Evolutionary conservation across 768 basidiomycete species (phyloP).

Genomic region (Tricholoma hemisulphureum): DNA sequence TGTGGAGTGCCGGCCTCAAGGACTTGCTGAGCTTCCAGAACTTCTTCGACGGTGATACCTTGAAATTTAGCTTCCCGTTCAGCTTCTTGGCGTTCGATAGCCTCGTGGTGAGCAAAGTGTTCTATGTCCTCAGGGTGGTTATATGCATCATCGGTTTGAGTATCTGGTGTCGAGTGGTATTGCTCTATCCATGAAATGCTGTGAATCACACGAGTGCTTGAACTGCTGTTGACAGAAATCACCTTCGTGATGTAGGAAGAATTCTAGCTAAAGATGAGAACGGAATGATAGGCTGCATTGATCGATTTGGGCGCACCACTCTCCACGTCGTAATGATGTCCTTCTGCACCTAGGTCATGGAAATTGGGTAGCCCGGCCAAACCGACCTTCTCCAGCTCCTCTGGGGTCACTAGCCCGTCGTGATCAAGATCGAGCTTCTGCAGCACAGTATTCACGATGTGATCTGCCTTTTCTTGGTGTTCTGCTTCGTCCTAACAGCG

Average conservation of each 20-base stretch:
- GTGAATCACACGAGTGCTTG: not conserved
- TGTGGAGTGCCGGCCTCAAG: constrained; percentile 21
- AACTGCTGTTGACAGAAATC: not conserved
- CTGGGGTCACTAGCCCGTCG: constrained; percentile 66
- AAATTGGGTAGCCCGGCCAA: constrained; percentile 80
- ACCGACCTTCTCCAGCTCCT: constrained; percentile 73
- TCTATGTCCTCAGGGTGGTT: constrained; percentile 90
- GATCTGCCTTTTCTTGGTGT: constrained; percentile 78
- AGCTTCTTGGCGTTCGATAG: constrained; percentile 81
- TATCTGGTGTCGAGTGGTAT: constrained; percentile 95
- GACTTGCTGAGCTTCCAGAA: not conserved
- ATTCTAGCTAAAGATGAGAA: constrained; percentile 48
- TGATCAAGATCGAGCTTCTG: constrained; percentile 66
- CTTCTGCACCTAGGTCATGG: constrained; percentile 80
- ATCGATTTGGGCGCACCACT: constrained; percentile 57
- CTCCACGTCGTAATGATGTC: constrained; percentile 91
- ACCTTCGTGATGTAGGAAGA: constrained; percentile 98
- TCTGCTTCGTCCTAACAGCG: constrained; percentile 66
- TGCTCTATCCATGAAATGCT: constrained; percentile 50
- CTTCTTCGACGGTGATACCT: constrained; percentile 74
- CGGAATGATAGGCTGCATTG: not conserved
- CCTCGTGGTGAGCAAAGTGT: constrained; percentile 87
- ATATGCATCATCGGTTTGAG: constrained; percentile 94
- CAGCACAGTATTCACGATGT: constrained; percentile 72
- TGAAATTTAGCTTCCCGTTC: constrained; percentile 82